A percentile compares a stretch with the other conserved stretches of the same genome.
Conservation (phyloP, 352 stramenopile genomes). For the Globisporangium paddicum region DNA sequence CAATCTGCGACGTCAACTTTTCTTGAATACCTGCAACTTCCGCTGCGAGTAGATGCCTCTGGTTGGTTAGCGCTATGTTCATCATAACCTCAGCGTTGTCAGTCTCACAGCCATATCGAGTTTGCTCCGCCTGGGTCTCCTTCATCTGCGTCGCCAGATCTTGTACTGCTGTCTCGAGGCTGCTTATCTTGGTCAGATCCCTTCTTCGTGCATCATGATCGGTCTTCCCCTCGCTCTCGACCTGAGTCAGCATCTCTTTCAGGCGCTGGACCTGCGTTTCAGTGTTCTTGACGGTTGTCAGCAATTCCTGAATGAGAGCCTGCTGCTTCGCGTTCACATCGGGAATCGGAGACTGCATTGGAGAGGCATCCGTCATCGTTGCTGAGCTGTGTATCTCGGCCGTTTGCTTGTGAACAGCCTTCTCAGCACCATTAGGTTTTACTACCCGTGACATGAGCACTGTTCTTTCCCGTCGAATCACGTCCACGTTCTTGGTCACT, state of each 20-base stretch:
- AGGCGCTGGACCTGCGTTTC: slow-evolving; percentile 3
- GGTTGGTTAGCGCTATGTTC: neutral
- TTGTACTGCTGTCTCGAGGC: neutral
- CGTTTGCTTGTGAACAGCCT: neutral
- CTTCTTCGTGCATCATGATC: neutral
- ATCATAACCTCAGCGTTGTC: neutral
- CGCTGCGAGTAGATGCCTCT: neutral
- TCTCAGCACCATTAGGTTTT: neutral
- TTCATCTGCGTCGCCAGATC: neutral
- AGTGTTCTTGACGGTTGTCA: neutral
- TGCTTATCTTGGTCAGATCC: neutral
- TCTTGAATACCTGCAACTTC: neutral
- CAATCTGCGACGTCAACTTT: neutral
- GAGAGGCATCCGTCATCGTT: too few species aligned
- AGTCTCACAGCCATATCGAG: neutral
- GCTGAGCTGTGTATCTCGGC: neutral
- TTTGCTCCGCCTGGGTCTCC: neutral
- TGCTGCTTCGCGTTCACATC: neutral
- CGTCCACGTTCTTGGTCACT: neutral
- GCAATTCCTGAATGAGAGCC: neutral
- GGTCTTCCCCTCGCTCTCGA: neutral
- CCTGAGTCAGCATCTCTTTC: neutral
- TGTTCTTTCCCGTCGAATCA: neutral
- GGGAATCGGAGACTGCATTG: too few species aligned
- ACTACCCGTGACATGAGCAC: neutral